Conservation (phyloP, 2,329 filamentous ascomycete genomes). For the Ascochyta fabae region DNA sequence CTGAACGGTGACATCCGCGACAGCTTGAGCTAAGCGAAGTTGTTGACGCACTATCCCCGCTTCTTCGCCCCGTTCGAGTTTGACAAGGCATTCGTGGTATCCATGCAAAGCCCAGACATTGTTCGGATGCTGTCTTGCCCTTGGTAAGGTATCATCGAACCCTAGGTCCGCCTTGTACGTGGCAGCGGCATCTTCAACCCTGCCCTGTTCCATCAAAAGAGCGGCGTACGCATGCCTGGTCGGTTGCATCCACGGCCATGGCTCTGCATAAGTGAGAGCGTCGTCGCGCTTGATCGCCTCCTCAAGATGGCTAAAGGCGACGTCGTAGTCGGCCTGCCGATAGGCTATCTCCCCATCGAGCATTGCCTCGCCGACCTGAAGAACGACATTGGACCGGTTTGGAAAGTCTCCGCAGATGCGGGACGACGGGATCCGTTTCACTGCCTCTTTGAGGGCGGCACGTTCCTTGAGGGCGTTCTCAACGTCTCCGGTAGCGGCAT, state of each 20-base stretch:
- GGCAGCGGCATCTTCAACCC: constrained; percentile 46
- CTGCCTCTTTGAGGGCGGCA: constrained; percentile 59
- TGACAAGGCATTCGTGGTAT: constrained; percentile 71
- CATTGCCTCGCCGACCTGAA: constrained; percentile 67
- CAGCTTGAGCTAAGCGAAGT: constrained; percentile 59
- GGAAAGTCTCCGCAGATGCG: constrained; percentile 70
- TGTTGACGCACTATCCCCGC: constrained; percentile 57
- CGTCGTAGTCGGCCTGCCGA: constrained; percentile 63
- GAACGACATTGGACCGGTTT: constrained; percentile 68
- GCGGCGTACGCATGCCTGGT: constrained; percentile 74
- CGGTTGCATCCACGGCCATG: constrained; percentile 83
- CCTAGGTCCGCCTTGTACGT: constrained; percentile 52
- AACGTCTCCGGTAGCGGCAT: constrained; percentile 64
- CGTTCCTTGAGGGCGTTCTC: constrained; percentile 62
- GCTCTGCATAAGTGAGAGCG: constrained; percentile 71
- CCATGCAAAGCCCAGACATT: constrained; percentile 81
- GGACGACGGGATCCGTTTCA: constrained; percentile 60
- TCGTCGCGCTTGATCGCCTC: constrained; percentile 67
- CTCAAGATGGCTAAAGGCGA: constrained; percentile 66
- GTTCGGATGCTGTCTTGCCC: constrained; percentile 70
- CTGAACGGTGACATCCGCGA: constrained; percentile 65
- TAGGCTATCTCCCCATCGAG: constrained; percentile 77
- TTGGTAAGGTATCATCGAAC: constrained; percentile 60
- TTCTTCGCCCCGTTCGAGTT: constrained; percentile 58
- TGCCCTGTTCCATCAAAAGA: constrained; percentile 70